Base-by-base conservation (phyloP, 2,329 filamentous ascomycete genomes). In the Alternaria gaisen region DNA sequence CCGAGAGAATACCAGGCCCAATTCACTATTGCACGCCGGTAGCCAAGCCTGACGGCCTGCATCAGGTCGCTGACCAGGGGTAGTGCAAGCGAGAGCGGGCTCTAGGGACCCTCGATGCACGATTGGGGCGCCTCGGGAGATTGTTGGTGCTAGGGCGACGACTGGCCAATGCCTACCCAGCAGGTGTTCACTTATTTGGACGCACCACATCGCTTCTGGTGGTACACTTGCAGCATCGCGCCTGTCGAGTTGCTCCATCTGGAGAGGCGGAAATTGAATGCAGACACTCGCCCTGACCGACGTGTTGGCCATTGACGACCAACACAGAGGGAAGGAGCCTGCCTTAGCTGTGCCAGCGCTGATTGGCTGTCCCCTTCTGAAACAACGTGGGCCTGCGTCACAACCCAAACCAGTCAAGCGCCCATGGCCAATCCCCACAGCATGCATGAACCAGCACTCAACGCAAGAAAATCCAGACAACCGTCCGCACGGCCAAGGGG, bases 1-100 rank as follows among this genome's bases (percentile, higher is more conserved):
- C 72, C 74, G 72, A 64, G 54, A 58, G 24, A 48, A 50, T 54
- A 63, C 71, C 65, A 71, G 71, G 61, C 67, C 71, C 60, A 38
- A 68, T 73, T 69, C 62, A 66, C 63, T 34, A 41, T 26, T 59
- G 57, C 59, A 32, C 65, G 63, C 69, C 68, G 70, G 40, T 48
- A 36, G 71, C 70, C 70, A 65, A 73, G 71, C 26, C 53, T 32
- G 42, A 30, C 22, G 41, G 41, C 16, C 42, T 44, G 53, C 53
- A 46, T 46, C 53, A 47, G 32, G 42, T 46, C 32, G 32, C 41
- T 24, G 18, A 28, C 36, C 51, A 43, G 41, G 53, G 53, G 41
- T 47, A 24, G 34, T 24, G 30, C 30, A 53, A 34, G 51, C 51
- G 51, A 53, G 54, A 5, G 34, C 53, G 53, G 46, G 12, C 30